Evolutionary conservation across 2,329 filamentous ascomycete genomes (phyloP).

Genomic region (Albophoma yamanashiensis): DNA sequence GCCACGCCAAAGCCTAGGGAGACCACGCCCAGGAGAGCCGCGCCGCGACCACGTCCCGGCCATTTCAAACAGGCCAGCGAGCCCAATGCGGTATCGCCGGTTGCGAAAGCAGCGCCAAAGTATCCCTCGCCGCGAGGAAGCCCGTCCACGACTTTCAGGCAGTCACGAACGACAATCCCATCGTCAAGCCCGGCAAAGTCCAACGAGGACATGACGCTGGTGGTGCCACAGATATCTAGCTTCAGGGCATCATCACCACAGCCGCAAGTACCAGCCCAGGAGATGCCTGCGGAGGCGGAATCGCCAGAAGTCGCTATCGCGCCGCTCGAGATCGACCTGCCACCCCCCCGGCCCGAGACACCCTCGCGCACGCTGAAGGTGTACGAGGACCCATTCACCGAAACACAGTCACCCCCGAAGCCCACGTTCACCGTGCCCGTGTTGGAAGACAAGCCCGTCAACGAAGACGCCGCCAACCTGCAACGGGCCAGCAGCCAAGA

Average conservation of each 20-base stretch:
- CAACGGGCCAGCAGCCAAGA: slow-evolving; percentile 13
- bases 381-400: slow-evolving; percentile 52
- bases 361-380: slow-evolving; percentile 37
- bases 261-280: slow-evolving; percentile 4
- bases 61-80: slow-evolving; percentile 41
- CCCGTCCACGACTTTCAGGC: slow-evolving; percentile 25
- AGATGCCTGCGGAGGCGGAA: slow-evolving; percentile 3
- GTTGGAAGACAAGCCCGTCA: slow-evolving; percentile 49
- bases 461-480: slow-evolving; percentile 36
- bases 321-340: slow-evolving; percentile 3
- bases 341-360: slow-evolving; percentile 8
- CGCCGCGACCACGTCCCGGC: slow-evolving; percentile 32
- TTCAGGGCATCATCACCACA: slow-evolving; percentile 22
- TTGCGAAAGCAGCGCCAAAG: slow-evolving; percentile 19
- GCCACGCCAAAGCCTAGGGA: slow-evolving; percentile 39
- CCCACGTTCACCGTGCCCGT: slow-evolving; percentile 37
- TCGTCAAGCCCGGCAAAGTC: slow-evolving; percentile 32
- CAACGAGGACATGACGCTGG: slow-evolving; percentile 44
- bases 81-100: slow-evolving; percentile 36
- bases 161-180: slow-evolving; percentile 17
- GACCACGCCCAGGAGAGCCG: slow-evolving; percentile 41
- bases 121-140: slow-evolving; percentile 30
- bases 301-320: slow-evolving; percentile 5
- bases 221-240: slow-evolving; percentile 35
- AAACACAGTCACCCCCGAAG: slow-evolving; percentile 34